Base-by-base conservation (phyloP, 1,284 basidiomycete genomes). In the Leccinum griseonigrum region DNA sequence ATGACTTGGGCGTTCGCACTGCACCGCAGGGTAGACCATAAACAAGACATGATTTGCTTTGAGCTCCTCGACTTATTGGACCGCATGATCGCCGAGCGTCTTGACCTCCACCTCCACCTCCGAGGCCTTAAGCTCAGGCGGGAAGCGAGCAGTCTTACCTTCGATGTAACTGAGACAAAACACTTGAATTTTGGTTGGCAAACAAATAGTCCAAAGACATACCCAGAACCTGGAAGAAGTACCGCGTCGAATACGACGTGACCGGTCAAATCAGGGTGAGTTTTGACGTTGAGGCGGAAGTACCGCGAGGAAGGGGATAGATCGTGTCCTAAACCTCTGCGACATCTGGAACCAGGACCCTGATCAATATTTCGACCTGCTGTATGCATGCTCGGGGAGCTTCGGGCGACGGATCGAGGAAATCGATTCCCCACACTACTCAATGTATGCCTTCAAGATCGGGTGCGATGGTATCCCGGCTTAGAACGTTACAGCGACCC, bases 21-120 rank as follows among this genome's bases (percentile, higher is more conserved):
- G 81, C 80, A 5, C 79, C 64, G 70, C 91, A 93, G 18, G 83
- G 34, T 78, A 5, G 84, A 79, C 91, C 91, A 93, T 8, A 82
- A 69, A 70, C 91, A 93, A 3, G 80, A 71, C 3, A 61, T 84
- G 81, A 10, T 76, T 62, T 38, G 74, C 71, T 61, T 82, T 82
- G n/a, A 74, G 65, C 0, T 77, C 68, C 14, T 75, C 73, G 57
- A 91, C 68, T 67, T 89, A 87, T 57, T 81, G 77, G 14, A 90
- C 71, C 46, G 91, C 68, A 69, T 92, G 91, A 54, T 87, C 22
- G 22, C 22, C 22, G 22, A 22, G 22, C 22, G 22, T 22, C 22
- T 22, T 22, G 22, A 22, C 22, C 22, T 22, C 22, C 22, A 22
- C 22, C 22, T 22, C 22, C 22, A 22, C 22, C 22, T 22, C 22